Percentiles rank a stretch among this genome's conserved stretches.
Evolutionary conservation across 177 flowering plant genomes (phyloP).

Genomic region (Vitis hybrid): DNA sequence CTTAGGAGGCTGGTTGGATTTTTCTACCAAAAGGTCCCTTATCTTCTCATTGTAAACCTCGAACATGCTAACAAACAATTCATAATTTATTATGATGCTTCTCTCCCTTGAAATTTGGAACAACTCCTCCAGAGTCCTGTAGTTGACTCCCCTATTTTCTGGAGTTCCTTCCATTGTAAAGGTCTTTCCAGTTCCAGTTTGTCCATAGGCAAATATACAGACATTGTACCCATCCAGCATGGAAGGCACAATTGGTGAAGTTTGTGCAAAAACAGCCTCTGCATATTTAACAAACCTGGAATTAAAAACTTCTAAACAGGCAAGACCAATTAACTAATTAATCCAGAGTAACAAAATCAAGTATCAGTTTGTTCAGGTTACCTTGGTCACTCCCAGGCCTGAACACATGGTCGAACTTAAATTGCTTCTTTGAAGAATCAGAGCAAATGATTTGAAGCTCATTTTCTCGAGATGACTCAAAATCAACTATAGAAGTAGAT

Average conservation of each 20-base stretch:
- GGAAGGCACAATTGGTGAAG: constrained; percentile 72
- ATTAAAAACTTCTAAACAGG: constrained; percentile 3
- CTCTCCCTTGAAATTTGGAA: constrained; percentile 61
- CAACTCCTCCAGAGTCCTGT: constrained; percentile 77
- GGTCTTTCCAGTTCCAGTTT: constrained; percentile 93
- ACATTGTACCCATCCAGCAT: constrained; percentile 90
- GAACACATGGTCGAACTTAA: constrained; percentile 88
- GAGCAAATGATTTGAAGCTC: constrained; percentile 63
- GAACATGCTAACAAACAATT: constrained; percentile 82
- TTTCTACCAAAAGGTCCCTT: constrained; percentile 74
- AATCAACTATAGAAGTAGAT: constrained; percentile 53
- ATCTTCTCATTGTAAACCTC: constrained; percentile 95
- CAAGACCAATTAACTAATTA: background rate
- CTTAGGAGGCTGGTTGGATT: constrained; percentile 52
- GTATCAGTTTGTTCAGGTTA: constrained; percentile 17
- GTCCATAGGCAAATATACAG: constrained; percentile 92
- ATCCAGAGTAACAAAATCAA: background rate
- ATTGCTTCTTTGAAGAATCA: constrained; percentile 75
- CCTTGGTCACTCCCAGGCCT: constrained; percentile 81
- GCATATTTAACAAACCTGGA: constrained; percentile 23
- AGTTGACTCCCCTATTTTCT: constrained; percentile 86
- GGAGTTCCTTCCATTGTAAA: constrained; percentile 92
- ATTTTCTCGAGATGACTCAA: constrained; percentile 59
- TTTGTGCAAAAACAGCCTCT: constrained; percentile 79
- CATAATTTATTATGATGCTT: constrained; percentile 48